Conservation (phyloP, 176 grass and related monocot genomes). For the Puccinellia tenuiflora region DNA sequence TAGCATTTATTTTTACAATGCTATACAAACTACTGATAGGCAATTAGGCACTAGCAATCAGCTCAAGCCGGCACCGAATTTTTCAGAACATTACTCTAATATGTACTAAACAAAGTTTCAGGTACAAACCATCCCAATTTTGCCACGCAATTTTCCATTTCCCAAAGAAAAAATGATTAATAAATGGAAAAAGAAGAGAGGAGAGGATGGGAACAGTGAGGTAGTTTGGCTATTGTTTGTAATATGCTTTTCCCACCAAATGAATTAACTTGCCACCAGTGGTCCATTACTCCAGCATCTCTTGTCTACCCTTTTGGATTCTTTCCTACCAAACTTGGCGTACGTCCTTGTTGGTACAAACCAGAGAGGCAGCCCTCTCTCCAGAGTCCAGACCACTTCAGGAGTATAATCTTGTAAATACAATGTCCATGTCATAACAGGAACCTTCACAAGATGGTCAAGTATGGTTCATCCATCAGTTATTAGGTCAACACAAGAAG, state of each 20-base stretch:
- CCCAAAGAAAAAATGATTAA: background rate
- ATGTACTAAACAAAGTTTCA: background rate
- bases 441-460: background rate
- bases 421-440: background rate
- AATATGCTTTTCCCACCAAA: conserved; percentile 42
- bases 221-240: conserved; percentile 3
- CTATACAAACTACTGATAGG: background rate
- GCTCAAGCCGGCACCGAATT: background rate
- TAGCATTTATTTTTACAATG: background rate
- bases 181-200: background rate
- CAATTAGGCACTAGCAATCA: background rate
- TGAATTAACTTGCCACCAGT: conserved; percentile 42
- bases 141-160: background rate
- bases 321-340: conserved; percentile 7
- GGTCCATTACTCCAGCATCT: conserved; percentile 24
- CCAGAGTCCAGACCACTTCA: background rate
- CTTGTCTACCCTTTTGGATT: conserved; percentile 2
- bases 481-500: conserved; percentile 21
- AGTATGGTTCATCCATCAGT: conserved; percentile 3
- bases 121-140: background rate
- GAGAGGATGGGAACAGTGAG: conserved; percentile 8
- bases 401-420: background rate
- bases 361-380: background rate
- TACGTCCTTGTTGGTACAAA: background rate
- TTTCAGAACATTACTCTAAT: background rate